Conservation (phyloP, 352 stramenopile species). For the Thalassiosira mediterranea region DNA sequence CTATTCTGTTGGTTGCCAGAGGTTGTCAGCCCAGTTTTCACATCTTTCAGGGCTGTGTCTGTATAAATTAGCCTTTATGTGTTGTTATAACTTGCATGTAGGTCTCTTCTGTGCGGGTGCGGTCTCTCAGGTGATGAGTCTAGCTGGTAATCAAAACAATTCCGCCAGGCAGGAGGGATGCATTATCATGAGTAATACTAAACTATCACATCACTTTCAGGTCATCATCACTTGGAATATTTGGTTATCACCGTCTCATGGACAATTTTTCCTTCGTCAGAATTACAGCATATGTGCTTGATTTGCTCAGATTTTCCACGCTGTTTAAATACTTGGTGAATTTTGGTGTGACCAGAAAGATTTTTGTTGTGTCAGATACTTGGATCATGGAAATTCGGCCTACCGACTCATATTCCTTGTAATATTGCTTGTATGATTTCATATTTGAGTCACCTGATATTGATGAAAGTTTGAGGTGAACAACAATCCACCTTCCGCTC, state of each 20-base stretch:
- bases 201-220: too few relatives aligned
- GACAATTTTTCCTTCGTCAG: conserved; percentile 56
- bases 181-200: neutral
- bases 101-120: too few relatives aligned
- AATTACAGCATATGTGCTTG: conserved; percentile 67
- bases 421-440: conserved; percentile 67
- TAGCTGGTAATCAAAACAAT: too few relatives aligned
- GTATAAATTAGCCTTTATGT: too few relatives aligned
- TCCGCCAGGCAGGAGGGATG: neutral
- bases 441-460: conserved; percentile 55
- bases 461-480: conserved; percentile 51
- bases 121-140: too few relatives aligned
- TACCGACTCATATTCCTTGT: conserved; percentile 74
- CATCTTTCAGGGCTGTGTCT: too few relatives aligned
- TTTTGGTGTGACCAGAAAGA: conserved; percentile 78
- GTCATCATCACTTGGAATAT: too few relatives aligned
- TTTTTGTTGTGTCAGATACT: conserved; percentile 61
- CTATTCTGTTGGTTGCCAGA: too few relatives aligned
- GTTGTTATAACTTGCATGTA: too few relatives aligned
- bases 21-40: too few relatives aligned
- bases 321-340: conserved; percentile 64
- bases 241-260: neutral
- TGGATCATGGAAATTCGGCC: conserved; percentile 70
- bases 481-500: conserved; percentile 55
- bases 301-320: conserved; percentile 48